Conservation (phyloP, 805 yeast genomes). For the Teunomyces aglyptinius region DNA sequence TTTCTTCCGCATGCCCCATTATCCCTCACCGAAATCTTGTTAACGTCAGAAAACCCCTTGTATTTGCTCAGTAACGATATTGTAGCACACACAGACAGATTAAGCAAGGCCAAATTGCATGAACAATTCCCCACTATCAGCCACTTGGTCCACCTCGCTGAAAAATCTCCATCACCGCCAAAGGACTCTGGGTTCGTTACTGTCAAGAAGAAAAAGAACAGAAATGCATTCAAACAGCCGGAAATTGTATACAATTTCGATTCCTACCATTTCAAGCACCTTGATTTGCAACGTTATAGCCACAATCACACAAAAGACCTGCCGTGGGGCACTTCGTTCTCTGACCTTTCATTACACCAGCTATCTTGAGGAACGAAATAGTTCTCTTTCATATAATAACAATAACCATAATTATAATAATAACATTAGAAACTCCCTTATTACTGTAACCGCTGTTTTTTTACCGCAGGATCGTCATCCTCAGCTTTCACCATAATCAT, state of each 20-base stretch:
- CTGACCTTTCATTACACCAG: slow-evolving; percentile 49
- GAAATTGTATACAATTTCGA: slow-evolving; percentile 28
- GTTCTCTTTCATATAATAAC: not conserved
- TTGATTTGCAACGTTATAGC: slow-evolving; percentile 18
- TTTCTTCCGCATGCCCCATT: slow-evolving; percentile 79
- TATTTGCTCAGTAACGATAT: slow-evolving; percentile 52
- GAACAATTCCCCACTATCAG: slow-evolving; percentile 46
- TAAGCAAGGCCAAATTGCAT: slow-evolving; percentile 40
- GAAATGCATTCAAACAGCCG: slow-evolving; percentile 29
- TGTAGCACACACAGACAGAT: slow-evolving; percentile 52
- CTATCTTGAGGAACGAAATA: not conserved
- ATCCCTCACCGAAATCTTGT: slow-evolving; percentile 43
- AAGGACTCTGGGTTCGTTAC: slow-evolving; percentile 11
- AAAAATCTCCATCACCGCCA: not conserved
- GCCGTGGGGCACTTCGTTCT: slow-evolving; percentile 52
- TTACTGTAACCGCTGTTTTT: slow-evolving; percentile 10
- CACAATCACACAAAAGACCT: slow-evolving; percentile 23
- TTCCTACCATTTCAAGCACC: slow-evolving; percentile 28
- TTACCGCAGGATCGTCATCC: slow-evolving; percentile 1
- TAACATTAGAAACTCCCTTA: not conserved
- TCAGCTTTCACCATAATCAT: not conserved
- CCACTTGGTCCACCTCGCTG: slow-evolving; percentile 28
- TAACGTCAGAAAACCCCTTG: slow-evolving; percentile 33
- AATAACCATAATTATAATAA: not conserved
- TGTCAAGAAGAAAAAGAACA: slow-evolving; percentile 18